Base-by-base conservation (phyloP, 2,329 filamentous ascomycete species). In the Coniochaeta sp. region DNA sequence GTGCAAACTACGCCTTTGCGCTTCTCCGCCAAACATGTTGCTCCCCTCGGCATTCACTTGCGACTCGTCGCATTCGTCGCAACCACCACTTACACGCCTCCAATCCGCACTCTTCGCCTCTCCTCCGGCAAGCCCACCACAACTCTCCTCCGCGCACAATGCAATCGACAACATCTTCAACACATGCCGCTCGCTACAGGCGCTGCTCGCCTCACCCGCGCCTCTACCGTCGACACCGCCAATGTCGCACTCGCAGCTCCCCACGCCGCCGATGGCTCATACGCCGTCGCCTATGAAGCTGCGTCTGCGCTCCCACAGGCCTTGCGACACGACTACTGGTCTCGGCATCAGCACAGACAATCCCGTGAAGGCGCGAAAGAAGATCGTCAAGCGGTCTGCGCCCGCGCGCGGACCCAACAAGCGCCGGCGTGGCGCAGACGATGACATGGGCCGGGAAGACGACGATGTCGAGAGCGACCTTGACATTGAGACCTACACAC, bases 151-250 rank as follows among this genome's bases (percentile, higher is more conserved):
- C 33, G 64, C 74, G 20, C 69, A 74, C 54, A 67, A 67, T 49
- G 68, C 76, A 18, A 68, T 82, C 57, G 72, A 71, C 62, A 78
- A 77, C 66, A 74, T 85, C 61, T 76, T 81, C 65, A 74, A 70
- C 54, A 78, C 80, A 46, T 85, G 81, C 63, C 80, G 79, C 64
- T 79, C 77, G 5, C 74, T 85, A 0, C 82, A 85, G 61, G 77
- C 76, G 2, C 78, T 84, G 60, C 73, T 84, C 54, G 67, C 73
- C 24, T 59, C 70, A 4, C 68, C 75, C 13, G 58, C 61, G n/a
- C 57, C 63, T 18, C 59, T 58, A 28, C 65, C 73, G 14, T 70
- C 73, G 42, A 72, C 72, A 27, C 73, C 76, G 33, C 73, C 62
- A 6, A 53, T 59, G 51, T 57, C 63, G 48, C 65, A 62, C 20